These are phyloP conservation scores for Dalbergia cultrata DNA, from an alignment of 306 rosid genomes.

Conservation along the genomic window DNA sequence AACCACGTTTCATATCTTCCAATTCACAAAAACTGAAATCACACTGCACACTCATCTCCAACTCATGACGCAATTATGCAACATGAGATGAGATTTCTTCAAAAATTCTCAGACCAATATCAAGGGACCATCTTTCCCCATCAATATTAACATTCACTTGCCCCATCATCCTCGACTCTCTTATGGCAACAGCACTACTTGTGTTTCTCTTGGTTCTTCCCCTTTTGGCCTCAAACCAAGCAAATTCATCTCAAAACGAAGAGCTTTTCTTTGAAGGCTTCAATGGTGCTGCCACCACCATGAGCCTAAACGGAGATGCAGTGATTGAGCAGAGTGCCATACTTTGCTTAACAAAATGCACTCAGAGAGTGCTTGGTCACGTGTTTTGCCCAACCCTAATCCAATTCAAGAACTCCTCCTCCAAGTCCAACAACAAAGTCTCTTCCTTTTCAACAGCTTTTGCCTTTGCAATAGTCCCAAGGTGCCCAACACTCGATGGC, in stretches of 20 bases:
- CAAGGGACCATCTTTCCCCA: neutral
- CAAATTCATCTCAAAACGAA: conserved; percentile 27
- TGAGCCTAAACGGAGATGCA: conserved; percentile 55
- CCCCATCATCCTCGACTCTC: neutral
- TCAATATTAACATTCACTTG: neutral
- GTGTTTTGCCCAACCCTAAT: conserved; percentile 54
- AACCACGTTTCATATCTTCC: neutral
- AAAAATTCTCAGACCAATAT: neutral
- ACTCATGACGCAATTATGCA: neutral
- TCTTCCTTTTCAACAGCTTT: conserved; percentile 56
- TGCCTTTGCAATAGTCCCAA: conserved; percentile 52
- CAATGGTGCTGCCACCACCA: conserved; percentile 40
- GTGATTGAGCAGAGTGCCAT: conserved; percentile 44
- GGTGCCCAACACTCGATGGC: conserved; percentile 54
- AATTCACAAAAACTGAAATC: neutral
- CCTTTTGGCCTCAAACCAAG: conserved; percentile 30
- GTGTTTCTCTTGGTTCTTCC: conserved; percentile 40
- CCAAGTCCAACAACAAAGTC: conserved; percentile 27
- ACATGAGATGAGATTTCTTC: neutral
- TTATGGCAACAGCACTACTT: conserved; percentile 43
- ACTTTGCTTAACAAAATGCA: conserved; percentile 51
- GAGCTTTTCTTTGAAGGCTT: conserved; percentile 53
- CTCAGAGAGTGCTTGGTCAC: conserved; percentile 44
- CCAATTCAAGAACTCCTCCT: conserved; percentile 45
- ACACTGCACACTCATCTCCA: neutral